Evolutionary conservation across 768 basidiomycete species (phyloP), one percentile per base, ranked within the genome.

Genomic region (Clitopilus passeckerianus): DNA sequence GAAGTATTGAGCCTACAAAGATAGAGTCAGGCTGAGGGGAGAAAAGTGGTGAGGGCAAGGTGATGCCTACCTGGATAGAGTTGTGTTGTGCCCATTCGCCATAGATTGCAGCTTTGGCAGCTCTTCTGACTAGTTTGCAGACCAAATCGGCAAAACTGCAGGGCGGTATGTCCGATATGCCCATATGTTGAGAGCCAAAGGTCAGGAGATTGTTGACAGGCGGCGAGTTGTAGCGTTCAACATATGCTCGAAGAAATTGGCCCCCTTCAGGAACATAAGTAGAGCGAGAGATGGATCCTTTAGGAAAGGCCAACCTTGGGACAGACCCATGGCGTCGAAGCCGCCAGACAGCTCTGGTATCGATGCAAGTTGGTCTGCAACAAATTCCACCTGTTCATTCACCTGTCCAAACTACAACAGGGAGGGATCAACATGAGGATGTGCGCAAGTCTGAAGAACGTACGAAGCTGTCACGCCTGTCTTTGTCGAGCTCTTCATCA

Each of bases 161-260:
- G 0, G 65, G 33, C 0, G 91, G 88, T 16, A 93, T 74, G 67
- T 92, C 90, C 6, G 89, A 86, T 37, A 93, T 77, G 24, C 92
- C 92, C 87, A 92, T 91, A 66, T 93, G 91, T 61, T 91, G 91
- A 18, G 90, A 86, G 50, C 92, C 93, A 67, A 95, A 93, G 0
- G 91, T 93, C 53, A 95, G 83, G 62, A 95, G 82, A 70, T 93
- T 95, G 69, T 86, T 76, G 3, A 93, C 75, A 0, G 86, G 86
- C 0, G 91, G 93, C 2, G 71, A 67, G 68, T 93, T 93, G 70
- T 86, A 86, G 22, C 83, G 76, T 65, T 94, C 89, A 18, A 90
- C 82, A 64, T 91, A 94, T 30, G 87, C 91, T n/a, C 93, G 83
- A 35, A 93, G 79, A 70, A 95, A 94, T 67, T 93, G 93, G 5